A percentile compares a stretch with the other conserved stretches of the same genome.
Conservation (phyloP, 257 asterid genomes). For the Fraxinus quadrangulata region DNA sequence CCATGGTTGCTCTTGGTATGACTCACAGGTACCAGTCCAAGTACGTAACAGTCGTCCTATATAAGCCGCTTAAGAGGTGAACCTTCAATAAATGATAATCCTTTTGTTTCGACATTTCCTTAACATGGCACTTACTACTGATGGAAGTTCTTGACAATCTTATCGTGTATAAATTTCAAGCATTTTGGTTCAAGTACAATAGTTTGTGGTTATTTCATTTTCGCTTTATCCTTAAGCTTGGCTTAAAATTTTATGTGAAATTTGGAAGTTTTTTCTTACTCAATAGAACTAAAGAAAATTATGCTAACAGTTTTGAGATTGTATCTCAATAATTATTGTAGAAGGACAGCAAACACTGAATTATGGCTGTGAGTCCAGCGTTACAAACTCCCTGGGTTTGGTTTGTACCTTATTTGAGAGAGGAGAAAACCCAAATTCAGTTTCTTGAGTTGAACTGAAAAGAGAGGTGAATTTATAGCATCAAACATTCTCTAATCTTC, state of each 20-base stretch:
- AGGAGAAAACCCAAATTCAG: background rate
- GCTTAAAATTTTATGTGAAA: background rate
- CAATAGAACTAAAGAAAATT: background rate
- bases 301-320: background rate
- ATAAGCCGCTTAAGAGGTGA: conserved; percentile 83
- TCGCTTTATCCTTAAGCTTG: background rate
- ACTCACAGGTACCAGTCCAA: conserved; percentile 83
- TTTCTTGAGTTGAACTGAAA: background rate
- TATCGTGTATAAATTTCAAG: conserved; percentile 4
- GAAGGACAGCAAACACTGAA: background rate
- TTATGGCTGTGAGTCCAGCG: background rate
- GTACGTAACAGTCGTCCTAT: conserved; percentile 83
- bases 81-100: conserved; percentile 2
- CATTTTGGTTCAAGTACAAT: background rate
- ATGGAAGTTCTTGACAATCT: conserved; percentile 11
- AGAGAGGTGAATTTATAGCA: background rate
- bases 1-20: conserved; percentile 78
- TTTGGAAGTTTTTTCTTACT: background rate
- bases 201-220: background rate
- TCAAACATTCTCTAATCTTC: background rate
- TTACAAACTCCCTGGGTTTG: background rate
- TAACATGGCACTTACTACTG: background rate
- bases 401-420: background rate
- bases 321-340: background rate
- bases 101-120: conserved; percentile 24